Conservation (phyloP, 2,329 filamentous ascomycete genomes). For the Lecanicillium sp. region DNA sequence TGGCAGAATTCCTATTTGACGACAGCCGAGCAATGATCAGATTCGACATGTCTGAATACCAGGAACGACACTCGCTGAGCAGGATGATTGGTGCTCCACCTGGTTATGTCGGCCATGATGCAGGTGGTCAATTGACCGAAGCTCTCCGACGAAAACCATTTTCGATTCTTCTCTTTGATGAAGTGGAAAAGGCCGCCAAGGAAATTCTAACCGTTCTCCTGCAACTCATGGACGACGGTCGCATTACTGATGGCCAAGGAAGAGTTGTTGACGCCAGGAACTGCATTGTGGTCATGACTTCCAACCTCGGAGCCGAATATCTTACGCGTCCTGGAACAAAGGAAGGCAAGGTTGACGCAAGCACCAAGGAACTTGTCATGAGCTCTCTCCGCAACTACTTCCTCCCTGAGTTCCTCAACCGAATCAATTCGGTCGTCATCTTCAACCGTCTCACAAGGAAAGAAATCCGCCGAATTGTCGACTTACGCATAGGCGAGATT, state of each 20-base stretch:
- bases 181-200: conserved; percentile 98
- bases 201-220: conserved; percentile 92
- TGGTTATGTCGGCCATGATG: conserved; percentile 93
- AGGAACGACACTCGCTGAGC: conserved; percentile 90
- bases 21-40: conserved; percentile 96
- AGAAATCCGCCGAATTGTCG: conserved; percentile 94
- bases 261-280: conserved; percentile 91
- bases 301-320: conserved; percentile 90
- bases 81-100: conserved; percentile 97
- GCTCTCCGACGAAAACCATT: conserved; percentile 89
- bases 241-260: conserved; percentile 96
- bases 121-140: conserved; percentile 92
- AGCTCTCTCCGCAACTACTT: conserved; percentile 89
- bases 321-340: conserved; percentile 70
- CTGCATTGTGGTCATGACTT: conserved; percentile 99
- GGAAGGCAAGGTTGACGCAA: conserved; percentile 78
- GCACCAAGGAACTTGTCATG: conserved; percentile 85
- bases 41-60: conserved; percentile 99
- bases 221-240: conserved; percentile 99
- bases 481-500: conserved; percentile 78
- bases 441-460: conserved; percentile 89
- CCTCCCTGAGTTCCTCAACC: conserved; percentile 96
- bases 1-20: conserved; percentile 97
- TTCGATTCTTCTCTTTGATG: conserved; percentile 95
- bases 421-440: conserved; percentile 92